Evolutionary conservation across 345 rosid genomes (phyloP), one percentile per base, ranked within the genome.

Genomic region (Pistacia vera): DNA sequence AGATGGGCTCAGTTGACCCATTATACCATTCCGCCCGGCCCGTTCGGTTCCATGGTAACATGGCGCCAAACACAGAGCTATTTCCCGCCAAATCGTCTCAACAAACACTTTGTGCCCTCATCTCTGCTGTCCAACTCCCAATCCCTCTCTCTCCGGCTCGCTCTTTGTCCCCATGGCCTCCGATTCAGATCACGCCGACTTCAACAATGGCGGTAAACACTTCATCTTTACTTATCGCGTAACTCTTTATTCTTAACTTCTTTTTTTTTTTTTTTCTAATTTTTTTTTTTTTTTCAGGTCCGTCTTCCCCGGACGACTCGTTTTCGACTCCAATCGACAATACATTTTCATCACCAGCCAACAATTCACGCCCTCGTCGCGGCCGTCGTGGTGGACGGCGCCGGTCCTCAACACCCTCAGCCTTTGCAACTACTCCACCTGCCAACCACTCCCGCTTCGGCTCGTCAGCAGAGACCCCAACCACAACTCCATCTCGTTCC

Each of bases 281-380:
- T 66, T 25, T 1, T n/a, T 58, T 1, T n/a, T 58, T 2, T 22
- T 33, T 16, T 62, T 13, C 84, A 91, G 95, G 80, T 28, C 90
- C 92, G 65, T 91, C 96, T 0, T 88, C 97, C 35, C 93, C 95
- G 30, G 91, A 87, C 51, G 94, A 83, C 52, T 81, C 86, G 13
- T 63, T 79, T 74, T 90, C 97, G 10, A 90, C 92, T 72, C 97
- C 97, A 30, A 88, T 90, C 81, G 89, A 75, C 71, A 88, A 87
- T 86, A 84, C 91, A 0, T 49, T 83, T 78, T 92, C 93, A 28
- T 89, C 97, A 17, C 96, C 92, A 8, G 84, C 68, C 11, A 41
- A 44, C 14, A 17, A 48, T 2, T 61, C 79, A 41, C 63, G 18
- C 17, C 11, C 73, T 57, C 69, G 70, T 10, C 58, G 83, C 17